These are phyloP conservation scores for Hibiscus tridactylites DNA, from an alignment of 345 rosid genomes.

Conservation along the genomic window DNA sequence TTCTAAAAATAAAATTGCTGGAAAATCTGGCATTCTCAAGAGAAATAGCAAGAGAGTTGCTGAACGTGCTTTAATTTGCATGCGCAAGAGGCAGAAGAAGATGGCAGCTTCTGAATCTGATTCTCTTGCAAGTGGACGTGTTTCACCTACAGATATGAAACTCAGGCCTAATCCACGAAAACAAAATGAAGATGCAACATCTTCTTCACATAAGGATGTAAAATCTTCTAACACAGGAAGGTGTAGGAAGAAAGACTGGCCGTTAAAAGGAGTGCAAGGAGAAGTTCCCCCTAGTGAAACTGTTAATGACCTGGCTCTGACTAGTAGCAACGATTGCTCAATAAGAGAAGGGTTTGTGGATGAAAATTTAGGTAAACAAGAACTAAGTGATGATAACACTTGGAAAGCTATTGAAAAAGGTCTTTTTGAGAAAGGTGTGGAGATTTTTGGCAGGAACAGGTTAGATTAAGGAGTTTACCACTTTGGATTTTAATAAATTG, in stretches of 20 bases:
- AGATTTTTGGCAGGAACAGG: conserved; percentile 97
- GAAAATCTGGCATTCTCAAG: conserved; percentile 52
- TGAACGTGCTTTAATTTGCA: conserved; percentile 65
- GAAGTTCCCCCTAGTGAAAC: conserved; percentile 33
- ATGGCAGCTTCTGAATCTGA: conserved; percentile 59
- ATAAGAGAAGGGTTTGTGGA: conserved; percentile 65
- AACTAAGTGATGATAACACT: conserved; percentile 40
- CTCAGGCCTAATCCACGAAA: conserved; percentile 41
- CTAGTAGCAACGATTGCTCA: conserved; percentile 41
- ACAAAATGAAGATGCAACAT: conserved; percentile 71
- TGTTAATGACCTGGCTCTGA: conserved; percentile 32
- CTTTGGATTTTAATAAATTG: neutral
- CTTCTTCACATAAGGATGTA: conserved; percentile 54
- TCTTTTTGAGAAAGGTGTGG: conserved; percentile 84
- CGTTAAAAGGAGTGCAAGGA: conserved; percentile 25
- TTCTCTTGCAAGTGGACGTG: conserved; percentile 61
- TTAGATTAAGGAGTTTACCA: conserved; percentile 19
- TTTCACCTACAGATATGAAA: conserved; percentile 37
- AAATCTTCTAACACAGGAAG: conserved; percentile 47
- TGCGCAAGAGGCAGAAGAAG: conserved; percentile 82
- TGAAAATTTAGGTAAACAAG: conserved; percentile 50
- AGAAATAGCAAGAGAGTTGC: conserved; percentile 89
- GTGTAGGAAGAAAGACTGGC: conserved; percentile 50
- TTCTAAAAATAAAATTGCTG: conserved; percentile 49
- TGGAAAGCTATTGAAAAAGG: conserved; percentile 90